Base-by-base conservation (phyloP, 768 basidiomycete species). In the Rubroboletus pulcherrimus region DNA sequence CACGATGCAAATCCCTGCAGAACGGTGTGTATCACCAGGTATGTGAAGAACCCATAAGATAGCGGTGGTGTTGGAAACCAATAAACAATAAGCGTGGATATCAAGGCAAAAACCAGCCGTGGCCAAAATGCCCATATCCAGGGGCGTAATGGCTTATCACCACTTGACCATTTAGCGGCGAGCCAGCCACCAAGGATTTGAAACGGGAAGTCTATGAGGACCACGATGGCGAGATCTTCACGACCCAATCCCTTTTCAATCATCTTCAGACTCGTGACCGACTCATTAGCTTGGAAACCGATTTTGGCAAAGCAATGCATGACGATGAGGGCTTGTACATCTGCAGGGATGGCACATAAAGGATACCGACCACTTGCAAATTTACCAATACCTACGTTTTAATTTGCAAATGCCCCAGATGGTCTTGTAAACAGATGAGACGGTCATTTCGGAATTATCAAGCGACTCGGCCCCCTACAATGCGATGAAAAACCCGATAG, bases 151-250 rank as follows among this genome's bases (percentile, higher is more conserved):
- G 91, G 87, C 53, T 77, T 80, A 46, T 87, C 85, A 14, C 93
- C 92, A 51, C 81, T 78, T 6, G 92, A 88, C 93, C 93, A 98
- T 62, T 85, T 86, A 4, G 93, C 96, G 1, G 95, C 93, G 26
- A 96, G 76, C 88, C 91, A 98, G 7, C 96, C 96, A 21, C 92
- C 94, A 54, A 90, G 67, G 49, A 99, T 93, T 76, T 98, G 95
- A 74, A 97, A 96, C 2, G 97, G 97, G 63, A 98, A 98, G 72
- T 99, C 97, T 60, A 98, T 88, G 38, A 98, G 83, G 42, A 96
- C 95, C 4, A 93, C 89, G 15, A 94, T 78, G n/a, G 97, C 94
- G 38, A 98, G 80, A 64, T 99, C 97, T 75, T 98, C 97, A 39
- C 94, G 88, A 55, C 86, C 89, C 51, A 99, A 79, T 2, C 97